Evolutionary conservation across 2,329 filamentous ascomycete genomes (phyloP), one percentile per base, ranked within the genome.

Genomic region (Scytalidium lignicola): DNA sequence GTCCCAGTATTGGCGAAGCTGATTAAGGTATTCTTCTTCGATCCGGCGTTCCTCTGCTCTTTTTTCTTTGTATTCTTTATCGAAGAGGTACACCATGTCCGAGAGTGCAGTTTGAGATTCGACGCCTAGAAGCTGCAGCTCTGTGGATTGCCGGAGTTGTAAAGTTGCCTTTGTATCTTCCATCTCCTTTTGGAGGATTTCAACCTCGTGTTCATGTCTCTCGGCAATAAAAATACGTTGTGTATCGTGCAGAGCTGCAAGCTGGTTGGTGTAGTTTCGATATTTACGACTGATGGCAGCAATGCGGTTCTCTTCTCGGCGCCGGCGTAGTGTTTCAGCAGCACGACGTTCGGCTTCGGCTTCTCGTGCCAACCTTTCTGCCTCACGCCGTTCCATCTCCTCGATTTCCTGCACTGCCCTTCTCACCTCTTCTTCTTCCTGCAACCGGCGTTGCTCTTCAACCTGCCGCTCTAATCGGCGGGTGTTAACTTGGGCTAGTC

Each of bases 351-450:
- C 28, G 10, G 29, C 28, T 23, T 46, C 58, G 72, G 69, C 40
- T 17, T 53, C 56, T 23, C 23, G 26, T 67, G 58, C 37, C 68
- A 58, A 54, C 71, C 71, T 3, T 65, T 67, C 51, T 1, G 68
- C 69, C 57, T 76, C 72, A 47, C 72, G 68, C 17, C 67, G 67
- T 63, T 78, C 72, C 49, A 74, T 72, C 44, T 74, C 74, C 41
- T 69, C 75, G 3, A 81, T 72, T 39, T 70, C 64, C 2, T 69
- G 62, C 1, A 80, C 56, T 4, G 72, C 70, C 19, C 70, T 65
- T 2, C 64, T 59, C 67, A 71, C 26, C 58, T 63, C 53, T 72
- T 70, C 21, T 55, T 71, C 41, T 49, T 54, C 56, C n/a, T 42
- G 43, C 45, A 15, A 41, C 17, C 45, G 37, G 43, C 44, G 3